Conservation (phyloP, 352 stramenopile genomes). For the Globisporangium uncinulatum region DNA sequence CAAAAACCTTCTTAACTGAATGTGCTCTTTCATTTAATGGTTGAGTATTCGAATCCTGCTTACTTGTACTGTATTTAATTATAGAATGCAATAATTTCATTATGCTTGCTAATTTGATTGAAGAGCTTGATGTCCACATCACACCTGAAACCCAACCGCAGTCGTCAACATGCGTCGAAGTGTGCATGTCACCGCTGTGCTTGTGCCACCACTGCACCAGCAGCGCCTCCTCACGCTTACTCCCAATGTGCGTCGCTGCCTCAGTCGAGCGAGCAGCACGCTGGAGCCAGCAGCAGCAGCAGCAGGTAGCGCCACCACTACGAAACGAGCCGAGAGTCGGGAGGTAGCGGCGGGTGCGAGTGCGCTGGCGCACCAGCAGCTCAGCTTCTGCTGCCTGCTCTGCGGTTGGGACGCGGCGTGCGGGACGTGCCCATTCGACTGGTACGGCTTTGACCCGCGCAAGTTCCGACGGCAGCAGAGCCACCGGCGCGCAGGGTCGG, state of each 20-base stretch:
- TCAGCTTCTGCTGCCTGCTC: slow-evolving; percentile 68
- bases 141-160: neutral
- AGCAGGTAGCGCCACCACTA: neutral
- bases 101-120: neutral
- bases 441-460: slow-evolving; percentile 49
- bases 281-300: neutral
- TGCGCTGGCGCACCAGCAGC: slow-evolving; percentile 28
- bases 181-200: neutral
- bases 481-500: neutral
- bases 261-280: neutral
- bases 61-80: too few relatives aligned
- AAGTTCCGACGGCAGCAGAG: slow-evolving; percentile 26
- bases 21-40: too few relatives aligned
- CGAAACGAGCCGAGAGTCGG: neutral
- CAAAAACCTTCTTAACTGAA: too few relatives aligned
- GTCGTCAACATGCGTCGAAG: neutral
- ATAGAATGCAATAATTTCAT: neutral
- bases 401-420: slow-evolving; percentile 59
- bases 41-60: too few relatives aligned
- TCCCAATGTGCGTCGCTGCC: neutral
- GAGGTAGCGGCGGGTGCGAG: neutral
- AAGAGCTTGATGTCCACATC: neutral
- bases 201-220: neutral
- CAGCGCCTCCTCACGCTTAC: neutral
- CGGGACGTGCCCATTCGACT: slow-evolving; percentile 60